Percentiles rank a stretch among this genome's conserved stretches.
Evolutionary conservation across 306 rosid species (phyloP).

Genomic region (Prosopis cineraria): DNA sequence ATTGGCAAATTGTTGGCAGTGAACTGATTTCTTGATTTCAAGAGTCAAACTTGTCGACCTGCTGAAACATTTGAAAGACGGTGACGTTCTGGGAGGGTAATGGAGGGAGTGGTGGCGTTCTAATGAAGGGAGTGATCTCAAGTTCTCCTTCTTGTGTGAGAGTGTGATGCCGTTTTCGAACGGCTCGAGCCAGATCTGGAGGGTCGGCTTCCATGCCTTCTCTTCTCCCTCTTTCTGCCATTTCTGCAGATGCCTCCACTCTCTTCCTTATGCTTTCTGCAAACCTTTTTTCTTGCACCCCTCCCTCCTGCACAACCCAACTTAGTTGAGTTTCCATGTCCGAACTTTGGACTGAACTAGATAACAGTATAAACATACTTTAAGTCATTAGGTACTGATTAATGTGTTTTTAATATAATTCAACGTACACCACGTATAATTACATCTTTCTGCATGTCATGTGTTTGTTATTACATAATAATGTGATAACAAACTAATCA

Average conservation of each 20-base stretch:
- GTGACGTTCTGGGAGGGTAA: conserved; percentile 60
- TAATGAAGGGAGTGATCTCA: conserved; percentile 57
- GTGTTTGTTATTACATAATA: background rate
- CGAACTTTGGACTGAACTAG: background rate
- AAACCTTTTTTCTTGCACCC: conserved; percentile 55
- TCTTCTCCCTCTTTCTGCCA: conserved; percentile 32
- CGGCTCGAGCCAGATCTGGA: conserved; percentile 59
- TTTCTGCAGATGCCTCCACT: conserved; percentile 47
- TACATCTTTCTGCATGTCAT: background rate
- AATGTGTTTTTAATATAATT: background rate
- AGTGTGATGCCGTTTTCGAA: conserved; percentile 85
- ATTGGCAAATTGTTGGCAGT: conserved; percentile 30
- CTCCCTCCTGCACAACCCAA: conserved; percentile 63
- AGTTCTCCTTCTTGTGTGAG: conserved; percentile 68
- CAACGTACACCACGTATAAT: background rate
- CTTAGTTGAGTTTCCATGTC: background rate
- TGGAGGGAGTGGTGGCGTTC: conserved; percentile 64
- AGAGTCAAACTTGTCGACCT: conserved; percentile 73
- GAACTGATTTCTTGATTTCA: conserved; percentile 26
- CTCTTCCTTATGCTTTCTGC: conserved; percentile 69
- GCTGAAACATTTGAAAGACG: conserved; percentile 85
- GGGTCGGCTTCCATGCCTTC: conserved; percentile 39
- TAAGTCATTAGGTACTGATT: background rate
- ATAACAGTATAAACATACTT: background rate
- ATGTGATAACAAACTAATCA: background rate